Conservation (phyloP, 1,284 basidiomycete species). For the Ceratobasidium sp. region DNA sequence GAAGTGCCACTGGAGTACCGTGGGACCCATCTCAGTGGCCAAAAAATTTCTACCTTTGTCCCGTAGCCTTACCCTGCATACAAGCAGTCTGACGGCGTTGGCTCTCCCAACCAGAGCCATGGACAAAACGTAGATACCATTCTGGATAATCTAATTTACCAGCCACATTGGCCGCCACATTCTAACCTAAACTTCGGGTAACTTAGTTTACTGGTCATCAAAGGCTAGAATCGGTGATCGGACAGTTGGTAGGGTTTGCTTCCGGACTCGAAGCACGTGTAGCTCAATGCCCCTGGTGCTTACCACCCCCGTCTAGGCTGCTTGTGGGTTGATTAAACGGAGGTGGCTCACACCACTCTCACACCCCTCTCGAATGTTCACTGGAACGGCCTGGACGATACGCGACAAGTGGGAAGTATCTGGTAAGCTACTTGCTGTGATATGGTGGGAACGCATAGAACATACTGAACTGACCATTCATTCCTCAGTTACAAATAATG, state of each 20-base stretch:
- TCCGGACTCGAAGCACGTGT: neutral
- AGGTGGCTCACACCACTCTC: neutral
- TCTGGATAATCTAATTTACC: neutral
- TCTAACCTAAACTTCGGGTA: neutral
- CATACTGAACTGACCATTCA: neutral
- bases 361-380: neutral
- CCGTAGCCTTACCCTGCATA: too few species aligned
- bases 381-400: neutral
- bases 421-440: neutral
- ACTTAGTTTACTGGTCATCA: neutral
- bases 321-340: slow-evolving; percentile 12
- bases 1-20: too few species aligned
- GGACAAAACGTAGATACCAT: neutral
- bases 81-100: neutral
- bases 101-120: neutral
- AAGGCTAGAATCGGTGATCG: slow-evolving; percentile 2
- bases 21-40: too few species aligned
- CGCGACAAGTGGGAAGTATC: too few species aligned
- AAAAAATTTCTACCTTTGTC: too few species aligned
- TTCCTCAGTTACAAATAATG: neutral
- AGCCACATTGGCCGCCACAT: neutral
- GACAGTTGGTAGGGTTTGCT: neutral
- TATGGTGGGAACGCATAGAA: neutral
- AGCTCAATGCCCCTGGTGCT: neutral
- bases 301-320: slow-evolving; percentile 7